Evolutionary conservation across 371 early-diverging fungal species (phyloP).

Genomic region (Apophysomyces sp.): DNA sequence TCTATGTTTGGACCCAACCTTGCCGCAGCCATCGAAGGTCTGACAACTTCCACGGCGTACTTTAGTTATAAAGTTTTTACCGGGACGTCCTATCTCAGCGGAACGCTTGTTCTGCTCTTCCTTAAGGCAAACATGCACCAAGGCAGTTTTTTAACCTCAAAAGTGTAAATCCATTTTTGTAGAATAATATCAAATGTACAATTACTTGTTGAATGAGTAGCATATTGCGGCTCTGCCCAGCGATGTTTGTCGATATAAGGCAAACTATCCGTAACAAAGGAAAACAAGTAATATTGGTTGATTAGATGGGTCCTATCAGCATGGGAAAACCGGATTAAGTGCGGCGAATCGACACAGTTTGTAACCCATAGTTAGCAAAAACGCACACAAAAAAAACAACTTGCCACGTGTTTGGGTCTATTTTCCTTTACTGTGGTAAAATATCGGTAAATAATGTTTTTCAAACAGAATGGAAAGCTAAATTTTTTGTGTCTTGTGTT

Average conservation of each 20-base stretch:
- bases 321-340: no score
- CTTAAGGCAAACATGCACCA: conserved; percentile 11
- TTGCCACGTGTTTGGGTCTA: no score
- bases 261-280: no score
- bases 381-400: no score
- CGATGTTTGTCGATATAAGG: neutral
- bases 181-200: neutral
- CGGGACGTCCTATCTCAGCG: conserved; percentile 25
- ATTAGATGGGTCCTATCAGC: no score
- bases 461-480: no score
- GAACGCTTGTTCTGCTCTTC: conserved; percentile 13
- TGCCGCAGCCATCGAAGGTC: conserved; percentile 26
- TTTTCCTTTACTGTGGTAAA: no score
- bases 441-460: no score
- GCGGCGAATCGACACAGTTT: no score
- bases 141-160: neutral
- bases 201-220: neutral
- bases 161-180: neutral
- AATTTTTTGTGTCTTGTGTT: no score
- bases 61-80: conserved; percentile 37
- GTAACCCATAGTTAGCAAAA: no score
- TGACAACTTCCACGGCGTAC: conserved; percentile 10
- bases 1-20: conserved; percentile 37
- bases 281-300: no score
- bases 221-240: neutral